These are phyloP conservation scores for Tremella yokohamensis DNA, from an alignment of 768 basidiomycete genomes.

Conservation along the genomic window DNA sequence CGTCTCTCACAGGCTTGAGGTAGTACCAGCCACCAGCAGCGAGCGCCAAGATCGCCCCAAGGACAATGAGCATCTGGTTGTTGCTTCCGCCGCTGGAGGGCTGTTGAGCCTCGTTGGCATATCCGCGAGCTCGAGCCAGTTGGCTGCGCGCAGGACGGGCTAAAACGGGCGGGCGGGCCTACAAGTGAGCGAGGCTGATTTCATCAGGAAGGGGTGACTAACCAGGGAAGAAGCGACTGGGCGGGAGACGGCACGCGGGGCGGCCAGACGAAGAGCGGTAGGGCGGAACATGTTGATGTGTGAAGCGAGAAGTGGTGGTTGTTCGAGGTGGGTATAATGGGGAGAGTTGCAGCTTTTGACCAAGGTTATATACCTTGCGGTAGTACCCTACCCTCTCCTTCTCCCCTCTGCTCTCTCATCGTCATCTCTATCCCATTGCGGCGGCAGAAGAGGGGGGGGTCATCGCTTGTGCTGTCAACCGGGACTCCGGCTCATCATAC, in stretches of 20 bases:
- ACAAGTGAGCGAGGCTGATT: slow-evolving; percentile 2
- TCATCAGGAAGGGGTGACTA: neutral
- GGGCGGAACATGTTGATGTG: slow-evolving; percentile 18
- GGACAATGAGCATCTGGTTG: slow-evolving; percentile 37
- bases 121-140: slow-evolving; percentile 7
- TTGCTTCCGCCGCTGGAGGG: slow-evolving; percentile 15
- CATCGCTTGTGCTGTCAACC: too few relatives aligned
- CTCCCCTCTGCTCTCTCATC: too few relatives aligned
- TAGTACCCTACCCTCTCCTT: neutral
- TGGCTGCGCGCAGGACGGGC: slow-evolving; percentile 5
- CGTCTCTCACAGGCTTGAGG: slow-evolving; percentile 45
- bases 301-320: neutral
- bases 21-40: slow-evolving; percentile 39
- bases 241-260: slow-evolving; percentile 11
- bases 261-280: slow-evolving; percentile 23
- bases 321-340: neutral
- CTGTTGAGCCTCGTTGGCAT: slow-evolving; percentile 10
- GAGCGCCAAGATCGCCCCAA: slow-evolving; percentile 41
- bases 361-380: slow-evolving; percentile 1
- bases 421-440: neutral
- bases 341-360: neutral
- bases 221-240: neutral
- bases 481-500: too few relatives aligned
- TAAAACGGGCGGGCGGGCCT: slow-evolving; percentile 3
- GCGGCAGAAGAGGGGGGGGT: neutral